Percentiles rank a stretch among this genome's conserved stretches.
phyloP scores from a whole-genome alignment of 129 eudicot genomes.

The Escallonia rubra region DNA sequence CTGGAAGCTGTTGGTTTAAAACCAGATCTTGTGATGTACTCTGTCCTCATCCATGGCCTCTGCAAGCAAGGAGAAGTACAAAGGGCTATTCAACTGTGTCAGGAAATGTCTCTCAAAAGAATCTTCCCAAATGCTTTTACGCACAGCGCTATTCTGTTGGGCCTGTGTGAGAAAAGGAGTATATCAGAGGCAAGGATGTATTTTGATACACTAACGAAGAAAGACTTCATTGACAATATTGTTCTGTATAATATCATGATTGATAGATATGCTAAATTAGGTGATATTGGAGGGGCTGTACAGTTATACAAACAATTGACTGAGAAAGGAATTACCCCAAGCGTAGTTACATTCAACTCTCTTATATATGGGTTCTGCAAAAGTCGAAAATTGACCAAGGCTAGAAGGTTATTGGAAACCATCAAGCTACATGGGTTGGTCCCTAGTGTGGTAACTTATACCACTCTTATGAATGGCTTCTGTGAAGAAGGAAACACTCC shows the following conservation, averaged over 20 bases:
- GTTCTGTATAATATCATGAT: constrained; percentile 81
- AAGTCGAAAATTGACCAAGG: constrained; percentile 38
- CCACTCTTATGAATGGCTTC: constrained; percentile 72
- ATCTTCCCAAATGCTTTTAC: constrained; percentile 29
- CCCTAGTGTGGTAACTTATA: constrained; percentile 67
- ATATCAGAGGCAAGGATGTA: constrained; percentile 56
- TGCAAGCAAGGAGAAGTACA: constrained; percentile 71
- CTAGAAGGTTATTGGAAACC: constrained; percentile 39
- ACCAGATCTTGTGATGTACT: constrained; percentile 64
- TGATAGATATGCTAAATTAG: constrained; percentile 62
- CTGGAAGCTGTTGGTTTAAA: constrained; percentile 43
- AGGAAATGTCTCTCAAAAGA: constrained; percentile 45
- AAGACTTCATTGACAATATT: constrained; percentile 34
- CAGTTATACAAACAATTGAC: constrained; percentile 34
- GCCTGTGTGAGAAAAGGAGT: constrained; percentile 43
- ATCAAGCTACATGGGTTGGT: constrained; percentile 47
- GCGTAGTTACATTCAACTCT: constrained; percentile 77
- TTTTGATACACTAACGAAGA: constrained; percentile 40
- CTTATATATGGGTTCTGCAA: constrained; percentile 67
- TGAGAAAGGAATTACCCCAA: constrained; percentile 56
- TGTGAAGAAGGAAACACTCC: constrained; percentile 48
- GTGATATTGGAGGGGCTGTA: constrained; percentile 38
- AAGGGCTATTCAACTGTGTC: constrained; percentile 49
- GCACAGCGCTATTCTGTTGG: constrained; percentile 48
- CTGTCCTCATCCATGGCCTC: constrained; percentile 61